These are phyloP conservation scores for Globisporangium radiosum DNA, from an alignment of 352 stramenopile genomes.

Conservation along the genomic window DNA sequence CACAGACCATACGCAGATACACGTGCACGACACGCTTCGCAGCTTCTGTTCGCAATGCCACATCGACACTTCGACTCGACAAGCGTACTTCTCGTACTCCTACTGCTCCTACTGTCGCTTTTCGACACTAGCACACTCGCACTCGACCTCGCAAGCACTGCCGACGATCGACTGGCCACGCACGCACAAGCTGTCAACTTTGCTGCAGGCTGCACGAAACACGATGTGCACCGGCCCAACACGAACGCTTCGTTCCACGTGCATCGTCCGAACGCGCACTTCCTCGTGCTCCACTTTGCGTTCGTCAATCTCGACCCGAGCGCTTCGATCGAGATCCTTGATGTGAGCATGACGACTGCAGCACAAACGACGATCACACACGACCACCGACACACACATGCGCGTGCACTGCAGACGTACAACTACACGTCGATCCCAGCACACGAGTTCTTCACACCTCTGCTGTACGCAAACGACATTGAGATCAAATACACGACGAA, in stretches of 20 bases:
- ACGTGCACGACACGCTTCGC: too few species aligned
- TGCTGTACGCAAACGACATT: constrained; percentile 9
- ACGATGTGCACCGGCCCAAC: background rate
- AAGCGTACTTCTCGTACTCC: background rate
- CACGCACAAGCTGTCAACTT: background rate
- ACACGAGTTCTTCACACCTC: constrained; percentile 15
- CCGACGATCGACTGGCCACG: too few species aligned
- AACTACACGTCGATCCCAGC: background rate
- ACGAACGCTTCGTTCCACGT: constrained; percentile 14
- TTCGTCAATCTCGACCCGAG: constrained; percentile 17
- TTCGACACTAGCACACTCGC: background rate
- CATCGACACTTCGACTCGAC: too few species aligned
- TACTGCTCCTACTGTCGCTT: background rate
- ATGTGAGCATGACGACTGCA: background rate
- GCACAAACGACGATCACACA: background rate
- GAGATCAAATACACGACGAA: constrained; percentile 17
- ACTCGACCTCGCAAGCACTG: background rate
- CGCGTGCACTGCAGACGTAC: background rate
- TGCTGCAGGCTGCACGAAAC: background rate
- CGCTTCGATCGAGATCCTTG: constrained; percentile 16
- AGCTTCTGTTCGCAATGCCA: too few species aligned
- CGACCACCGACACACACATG: background rate
- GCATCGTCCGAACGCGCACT: constrained; percentile 19
- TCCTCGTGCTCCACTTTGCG: constrained; percentile 29
- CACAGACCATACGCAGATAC: too few species aligned